phyloP scores from a whole-genome alignment of 768 basidiomycete genomes.

The Rhizopogon vulgaris region DNA sequence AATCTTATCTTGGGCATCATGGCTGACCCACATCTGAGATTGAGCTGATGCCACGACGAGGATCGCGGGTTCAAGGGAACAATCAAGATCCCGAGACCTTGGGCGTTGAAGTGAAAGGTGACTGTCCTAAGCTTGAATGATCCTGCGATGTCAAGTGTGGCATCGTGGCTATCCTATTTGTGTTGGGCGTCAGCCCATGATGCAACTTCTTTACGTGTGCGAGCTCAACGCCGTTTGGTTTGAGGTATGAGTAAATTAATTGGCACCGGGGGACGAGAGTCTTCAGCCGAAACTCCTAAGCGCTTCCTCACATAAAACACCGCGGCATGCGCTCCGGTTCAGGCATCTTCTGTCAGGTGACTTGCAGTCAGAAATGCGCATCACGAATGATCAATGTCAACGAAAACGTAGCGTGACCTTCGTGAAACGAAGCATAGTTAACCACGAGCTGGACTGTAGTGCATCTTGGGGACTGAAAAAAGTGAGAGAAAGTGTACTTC shows the following conservation, averaged over 20 bases:
- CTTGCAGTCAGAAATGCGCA: background rate
- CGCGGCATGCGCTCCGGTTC: background rate
- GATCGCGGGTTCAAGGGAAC: conserved; percentile 17
- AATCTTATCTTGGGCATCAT: conserved; percentile 14
- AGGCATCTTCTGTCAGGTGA: conserved; percentile 1
- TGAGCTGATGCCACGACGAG: conserved; percentile 7
- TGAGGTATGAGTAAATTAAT: background rate
- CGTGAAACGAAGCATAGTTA: background rate
- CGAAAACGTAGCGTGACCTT: background rate
- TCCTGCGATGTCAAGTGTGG: background rate
- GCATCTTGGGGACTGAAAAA: background rate
- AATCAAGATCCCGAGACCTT: background rate
- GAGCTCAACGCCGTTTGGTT: background rate
- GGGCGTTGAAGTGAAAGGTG: background rate
- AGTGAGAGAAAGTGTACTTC: background rate
- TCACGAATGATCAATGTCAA: background rate
- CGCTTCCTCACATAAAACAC: background rate
- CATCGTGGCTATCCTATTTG: background rate
- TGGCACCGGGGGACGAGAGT: background rate
- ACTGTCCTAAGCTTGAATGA: background rate
- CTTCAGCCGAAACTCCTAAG: background rate
- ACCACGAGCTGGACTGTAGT: background rate
- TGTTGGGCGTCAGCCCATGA: background rate
- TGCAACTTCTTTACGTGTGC: background rate
- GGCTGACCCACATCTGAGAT: conserved; percentile 13